A percentile compares a stretch with the other conserved stretches of the same genome.
Conservation (phyloP, 139 green algal genomes). For the Tetratostichococcus sp. region DNA sequence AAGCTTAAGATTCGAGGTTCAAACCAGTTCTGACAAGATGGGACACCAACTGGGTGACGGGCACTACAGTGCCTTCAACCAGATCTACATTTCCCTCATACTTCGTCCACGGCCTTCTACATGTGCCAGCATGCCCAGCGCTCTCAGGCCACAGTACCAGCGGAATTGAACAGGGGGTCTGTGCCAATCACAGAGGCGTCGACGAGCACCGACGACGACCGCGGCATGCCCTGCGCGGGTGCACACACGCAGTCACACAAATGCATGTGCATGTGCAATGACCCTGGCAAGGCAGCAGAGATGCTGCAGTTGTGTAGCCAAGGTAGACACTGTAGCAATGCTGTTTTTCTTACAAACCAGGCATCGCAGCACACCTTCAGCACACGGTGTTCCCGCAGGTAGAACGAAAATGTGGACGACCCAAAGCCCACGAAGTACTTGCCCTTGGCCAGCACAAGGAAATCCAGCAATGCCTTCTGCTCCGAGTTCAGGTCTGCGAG, state of each 20-base stretch:
- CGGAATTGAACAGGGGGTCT: conserved; percentile 49
- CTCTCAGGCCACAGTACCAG: conserved; percentile 19
- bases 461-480: conserved; percentile 67
- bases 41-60: too few species aligned
- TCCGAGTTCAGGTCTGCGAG: conserved; percentile 53
- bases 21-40: too few species aligned
- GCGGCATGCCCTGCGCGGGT: conserved; percentile 23
- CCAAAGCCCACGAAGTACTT: conserved; percentile 63
- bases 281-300: too few species aligned
- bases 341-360: too few species aligned
- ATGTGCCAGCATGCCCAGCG: too few species aligned
- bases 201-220: conserved; percentile 43
- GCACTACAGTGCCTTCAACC: too few species aligned
- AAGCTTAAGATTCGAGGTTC: too few species aligned
- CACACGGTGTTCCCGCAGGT: conserved; percentile 46
- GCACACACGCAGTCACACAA: conserved; percentile 1
- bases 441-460: conserved; percentile 53
- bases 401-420: conserved; percentile 61
- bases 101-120: too few species aligned
- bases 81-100: too few species aligned
- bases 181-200: conserved; percentile 60
- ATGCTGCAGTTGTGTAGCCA: too few species aligned
- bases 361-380: conserved; percentile 11
- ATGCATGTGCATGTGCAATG: too few species aligned
- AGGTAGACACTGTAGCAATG: too few species aligned